Conservation (phyloP, 139 green algal genomes). For the Tetraselmis striata region DNA sequence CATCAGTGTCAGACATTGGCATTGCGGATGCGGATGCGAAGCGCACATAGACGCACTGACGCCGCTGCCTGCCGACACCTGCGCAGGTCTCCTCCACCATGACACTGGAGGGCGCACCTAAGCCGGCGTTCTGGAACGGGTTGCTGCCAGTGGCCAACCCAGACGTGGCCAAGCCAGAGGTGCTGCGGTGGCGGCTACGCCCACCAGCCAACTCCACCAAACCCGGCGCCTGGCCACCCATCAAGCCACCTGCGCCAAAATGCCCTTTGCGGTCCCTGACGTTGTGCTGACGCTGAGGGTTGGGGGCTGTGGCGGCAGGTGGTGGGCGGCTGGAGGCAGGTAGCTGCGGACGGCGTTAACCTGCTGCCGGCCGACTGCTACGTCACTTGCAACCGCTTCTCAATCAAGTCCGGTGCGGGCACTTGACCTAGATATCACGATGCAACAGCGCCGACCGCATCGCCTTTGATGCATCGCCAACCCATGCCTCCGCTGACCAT, state of each 20-base stretch:
- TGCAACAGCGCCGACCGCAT: too few relatives aligned
- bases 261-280: too few relatives aligned
- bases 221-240: too few relatives aligned
- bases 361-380: conserved; percentile 19
- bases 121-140: conserved; percentile 27
- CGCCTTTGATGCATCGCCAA: not conserved
- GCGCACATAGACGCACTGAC: too few relatives aligned
- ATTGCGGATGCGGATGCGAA: too few relatives aligned
- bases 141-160: conserved; percentile 3
- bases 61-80: not conserved
- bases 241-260: too few relatives aligned
- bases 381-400: conserved; percentile 24
- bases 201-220: not conserved
- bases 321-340: conserved; percentile 20
- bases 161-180: not conserved
- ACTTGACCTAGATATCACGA: too few relatives aligned
- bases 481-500: too few relatives aligned
- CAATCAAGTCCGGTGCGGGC: conserved; percentile 3
- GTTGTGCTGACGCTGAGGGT: too few relatives aligned
- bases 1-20: too few relatives aligned
- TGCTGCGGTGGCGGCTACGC: not conserved
- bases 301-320: not conserved
- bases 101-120: conserved; percentile 24
- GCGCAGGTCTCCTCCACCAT: not conserved
- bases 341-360: conserved; percentile 21